Evolutionary conservation across 768 basidiomycete genomes (phyloP).

Genomic region (Calocera cornea): DNA sequence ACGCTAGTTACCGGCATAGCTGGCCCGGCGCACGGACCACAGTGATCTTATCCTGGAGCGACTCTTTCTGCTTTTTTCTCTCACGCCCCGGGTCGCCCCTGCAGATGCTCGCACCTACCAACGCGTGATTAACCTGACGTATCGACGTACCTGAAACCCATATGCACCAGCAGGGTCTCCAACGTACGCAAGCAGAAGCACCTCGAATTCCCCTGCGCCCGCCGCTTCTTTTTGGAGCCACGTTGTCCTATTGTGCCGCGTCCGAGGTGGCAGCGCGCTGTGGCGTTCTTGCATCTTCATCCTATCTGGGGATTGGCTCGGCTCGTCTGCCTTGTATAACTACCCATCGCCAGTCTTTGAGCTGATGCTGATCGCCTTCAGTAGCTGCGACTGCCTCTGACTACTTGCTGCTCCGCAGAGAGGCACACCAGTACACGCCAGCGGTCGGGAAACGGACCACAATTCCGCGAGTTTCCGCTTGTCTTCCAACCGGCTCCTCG

Average conservation of each 20-base stretch:
- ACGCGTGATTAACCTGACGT: neutral
- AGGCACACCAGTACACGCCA: neutral
- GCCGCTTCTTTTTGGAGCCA: conserved; percentile 3
- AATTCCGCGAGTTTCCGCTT: neutral
- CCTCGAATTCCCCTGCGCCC: neutral
- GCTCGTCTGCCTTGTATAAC: neutral
- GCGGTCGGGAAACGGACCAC: neutral
- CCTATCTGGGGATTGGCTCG: neutral
- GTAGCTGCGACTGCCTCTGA: neutral
- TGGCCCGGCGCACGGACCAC: neutral
- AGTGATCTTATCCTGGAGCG: neutral
- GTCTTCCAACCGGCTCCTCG: neutral
- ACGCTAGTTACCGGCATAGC: neutral
- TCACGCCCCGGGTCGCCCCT: neutral
- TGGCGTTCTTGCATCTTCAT: neutral
- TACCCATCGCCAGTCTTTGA: neutral
- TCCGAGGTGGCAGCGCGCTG: neutral
- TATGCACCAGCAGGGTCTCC: neutral
- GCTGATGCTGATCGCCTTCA: neutral
- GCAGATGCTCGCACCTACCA: neutral
- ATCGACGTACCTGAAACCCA: neutral
- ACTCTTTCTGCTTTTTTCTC: neutral
- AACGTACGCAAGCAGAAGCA: neutral
- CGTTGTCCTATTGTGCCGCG: neutral
- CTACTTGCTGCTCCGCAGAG: neutral